Conservation (phyloP, 805 yeast species). For the Candida krabiensis region DNA sequence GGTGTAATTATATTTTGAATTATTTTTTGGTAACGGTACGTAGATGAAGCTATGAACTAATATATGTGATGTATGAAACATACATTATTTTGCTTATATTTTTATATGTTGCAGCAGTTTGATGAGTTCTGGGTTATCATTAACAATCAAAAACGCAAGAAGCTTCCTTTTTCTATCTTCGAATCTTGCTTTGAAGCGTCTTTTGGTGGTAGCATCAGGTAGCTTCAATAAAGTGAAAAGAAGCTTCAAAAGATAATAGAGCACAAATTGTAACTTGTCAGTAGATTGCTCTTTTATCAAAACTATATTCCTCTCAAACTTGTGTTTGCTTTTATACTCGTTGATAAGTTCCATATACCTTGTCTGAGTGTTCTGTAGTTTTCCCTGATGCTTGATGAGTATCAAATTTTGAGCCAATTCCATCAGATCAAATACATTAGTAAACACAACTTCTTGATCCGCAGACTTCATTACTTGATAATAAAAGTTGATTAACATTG, state of each 20-base stretch:
- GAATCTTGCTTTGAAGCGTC: conserved; percentile 2
- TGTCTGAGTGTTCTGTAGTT: background rate
- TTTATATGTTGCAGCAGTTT: conserved; percentile 9
- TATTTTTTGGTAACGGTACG: too few species aligned
- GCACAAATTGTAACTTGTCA: conserved; percentile 12
- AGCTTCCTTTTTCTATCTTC: conserved; percentile 9
- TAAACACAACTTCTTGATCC: conserved; percentile 5
- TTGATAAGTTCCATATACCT: conserved; percentile 15
- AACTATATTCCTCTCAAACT: conserved; percentile 3
- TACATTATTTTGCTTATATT: conserved; percentile 3
- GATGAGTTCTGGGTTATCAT: conserved; percentile 15
- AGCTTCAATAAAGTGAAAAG: conserved; percentile 1
- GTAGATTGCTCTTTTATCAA: conserved; percentile 6
- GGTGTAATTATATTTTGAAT: conserved; percentile 4
- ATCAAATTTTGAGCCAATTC: conserved; percentile 16
- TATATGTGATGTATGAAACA: too few species aligned
- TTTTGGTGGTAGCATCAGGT: conserved; percentile 7
- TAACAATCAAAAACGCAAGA: conserved; percentile 18
- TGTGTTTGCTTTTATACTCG: conserved; percentile 5
- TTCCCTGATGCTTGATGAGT: conserved; percentile 7
- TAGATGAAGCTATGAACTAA: too few species aligned
- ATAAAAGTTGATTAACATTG: conserved; percentile 8
- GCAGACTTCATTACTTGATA: conserved; percentile 2
- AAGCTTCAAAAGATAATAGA: conserved; percentile 12
- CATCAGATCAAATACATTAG: conserved; percentile 8